These are phyloP conservation scores for Podaxis sp. DNA, from an alignment of 768 basidiomycete species.

Conservation along the genomic window DNA sequence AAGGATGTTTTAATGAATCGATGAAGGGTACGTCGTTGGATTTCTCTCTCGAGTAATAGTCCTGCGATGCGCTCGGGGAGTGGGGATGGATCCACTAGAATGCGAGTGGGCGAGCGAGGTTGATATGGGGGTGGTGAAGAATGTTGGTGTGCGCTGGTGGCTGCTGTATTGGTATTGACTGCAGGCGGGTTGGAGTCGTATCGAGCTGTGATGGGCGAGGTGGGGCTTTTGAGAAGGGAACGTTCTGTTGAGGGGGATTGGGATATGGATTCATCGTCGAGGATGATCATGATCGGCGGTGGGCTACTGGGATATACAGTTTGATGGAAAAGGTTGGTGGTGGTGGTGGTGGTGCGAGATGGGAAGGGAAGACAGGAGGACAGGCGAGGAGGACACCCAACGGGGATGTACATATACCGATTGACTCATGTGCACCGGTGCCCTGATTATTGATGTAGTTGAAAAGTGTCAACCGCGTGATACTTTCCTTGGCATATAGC, in stretches of 20 bases:
- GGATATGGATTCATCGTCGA: constrained; percentile 6
- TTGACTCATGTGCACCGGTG: background rate
- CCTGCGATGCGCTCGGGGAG: background rate
- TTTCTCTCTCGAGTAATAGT: background rate
- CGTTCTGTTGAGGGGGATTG: constrained; percentile 15
- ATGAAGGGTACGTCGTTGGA: background rate
- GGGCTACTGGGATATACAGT: background rate
- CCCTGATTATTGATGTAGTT: background rate
- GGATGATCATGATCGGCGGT: constrained; percentile 11
- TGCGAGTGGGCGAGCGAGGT: background rate
- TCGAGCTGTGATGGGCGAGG: constrained; percentile 1
- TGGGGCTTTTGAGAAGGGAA: constrained; percentile 18
- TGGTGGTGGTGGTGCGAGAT: background rate
- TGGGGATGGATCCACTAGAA: background rate
- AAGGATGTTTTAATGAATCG: constrained; percentile 18
- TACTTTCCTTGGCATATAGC: background rate
- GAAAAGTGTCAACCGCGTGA: background rate
- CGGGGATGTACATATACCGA: background rate
- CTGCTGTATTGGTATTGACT: background rate
- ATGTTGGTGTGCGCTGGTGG: background rate
- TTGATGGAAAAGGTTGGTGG: background rate
- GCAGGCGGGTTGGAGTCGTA: background rate
- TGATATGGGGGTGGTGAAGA: background rate
- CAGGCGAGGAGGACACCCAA: background rate
- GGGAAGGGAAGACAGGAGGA: background rate